These are phyloP conservation scores for Rhodotorula sp. DNA, from an alignment of 1,284 basidiomycete genomes.

Conservation along the genomic window DNA sequence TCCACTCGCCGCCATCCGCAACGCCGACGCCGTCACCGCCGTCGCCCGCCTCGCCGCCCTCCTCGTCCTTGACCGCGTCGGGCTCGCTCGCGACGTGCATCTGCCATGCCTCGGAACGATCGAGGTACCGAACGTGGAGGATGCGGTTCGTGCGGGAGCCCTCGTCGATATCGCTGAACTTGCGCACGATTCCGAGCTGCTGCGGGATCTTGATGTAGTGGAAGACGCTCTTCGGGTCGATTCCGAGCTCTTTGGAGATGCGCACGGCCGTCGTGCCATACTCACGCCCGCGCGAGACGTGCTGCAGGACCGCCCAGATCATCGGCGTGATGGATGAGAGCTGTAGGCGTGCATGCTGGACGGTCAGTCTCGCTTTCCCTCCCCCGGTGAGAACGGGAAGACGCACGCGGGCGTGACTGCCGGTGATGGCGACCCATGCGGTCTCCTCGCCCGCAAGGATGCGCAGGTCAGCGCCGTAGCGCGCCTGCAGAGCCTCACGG, in stretches of 20 bases:
- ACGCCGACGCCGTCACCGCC: constrained; percentile 11
- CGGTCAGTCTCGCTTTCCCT: neutral
- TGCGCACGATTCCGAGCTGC: constrained; percentile 65
- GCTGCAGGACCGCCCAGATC: constrained; percentile 81
- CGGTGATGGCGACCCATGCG: constrained; percentile 75
- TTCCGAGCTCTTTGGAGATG: constrained; percentile 73
- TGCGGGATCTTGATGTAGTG: constrained; percentile 75
- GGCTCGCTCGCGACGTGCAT: constrained; percentile 33
- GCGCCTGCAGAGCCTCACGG: constrained; percentile 56
- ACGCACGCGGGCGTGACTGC: constrained; percentile 72
- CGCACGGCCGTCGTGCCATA: constrained; percentile 74
- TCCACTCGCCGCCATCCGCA: neutral
- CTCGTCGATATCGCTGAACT: constrained; percentile 43
- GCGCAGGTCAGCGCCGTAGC: constrained; percentile 58
- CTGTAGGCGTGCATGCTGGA: constrained; percentile 52
- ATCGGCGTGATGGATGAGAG: constrained; percentile 74
- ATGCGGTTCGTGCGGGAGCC: constrained; percentile 47
- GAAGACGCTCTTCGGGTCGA: constrained; percentile 86
- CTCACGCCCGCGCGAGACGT: constrained; percentile 76
- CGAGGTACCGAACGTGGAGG: constrained; percentile 47
- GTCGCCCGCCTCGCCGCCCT: constrained; percentile 23
- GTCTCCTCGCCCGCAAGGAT: constrained; percentile 72
- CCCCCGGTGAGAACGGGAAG: neutral
- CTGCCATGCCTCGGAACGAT: constrained; percentile 39
- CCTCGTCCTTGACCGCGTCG: constrained; percentile 11